Conservation (phyloP, 306 rosid species). For the Pyrus communis region DNA sequence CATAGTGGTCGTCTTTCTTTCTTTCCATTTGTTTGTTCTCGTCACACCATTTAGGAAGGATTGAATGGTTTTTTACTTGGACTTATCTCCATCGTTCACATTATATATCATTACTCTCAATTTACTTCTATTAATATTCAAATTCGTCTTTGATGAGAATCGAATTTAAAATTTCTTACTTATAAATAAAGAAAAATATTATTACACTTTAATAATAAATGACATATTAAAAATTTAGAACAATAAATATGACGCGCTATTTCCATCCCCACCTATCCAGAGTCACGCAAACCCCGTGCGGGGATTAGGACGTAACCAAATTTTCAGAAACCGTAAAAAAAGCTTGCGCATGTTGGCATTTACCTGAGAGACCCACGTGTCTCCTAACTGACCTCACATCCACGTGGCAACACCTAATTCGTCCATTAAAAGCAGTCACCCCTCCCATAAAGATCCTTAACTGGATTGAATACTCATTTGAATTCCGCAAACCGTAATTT, state of each 20-base stretch:
- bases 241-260: too few species aligned
- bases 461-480: conserved; percentile 1
- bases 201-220: too few species aligned
- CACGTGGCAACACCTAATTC: conserved; percentile 11
- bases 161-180: too few species aligned
- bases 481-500: background rate
- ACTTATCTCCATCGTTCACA: background rate
- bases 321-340: background rate
- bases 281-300: conserved; percentile 2
- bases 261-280: background rate
- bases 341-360: background rate
- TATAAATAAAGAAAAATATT: too few species aligned
- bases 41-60: conserved; percentile 12
- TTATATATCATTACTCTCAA: background rate
- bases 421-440: background rate
- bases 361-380: background rate
- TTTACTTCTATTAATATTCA: background rate
- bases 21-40: conserved; percentile 6
- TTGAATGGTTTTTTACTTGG: conserved; percentile 1
- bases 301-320: background rate
- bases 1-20: background rate
- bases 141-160: rapidly evolving
- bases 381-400: background rate
- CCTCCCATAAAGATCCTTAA: background rate
- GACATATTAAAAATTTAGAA: too few species aligned